A percentile compares a stretch with the other conserved stretches of the same genome.
phyloP scores from a whole-genome alignment of 345 rosid genomes.

The Xanthoceras sorbifolium region DNA sequence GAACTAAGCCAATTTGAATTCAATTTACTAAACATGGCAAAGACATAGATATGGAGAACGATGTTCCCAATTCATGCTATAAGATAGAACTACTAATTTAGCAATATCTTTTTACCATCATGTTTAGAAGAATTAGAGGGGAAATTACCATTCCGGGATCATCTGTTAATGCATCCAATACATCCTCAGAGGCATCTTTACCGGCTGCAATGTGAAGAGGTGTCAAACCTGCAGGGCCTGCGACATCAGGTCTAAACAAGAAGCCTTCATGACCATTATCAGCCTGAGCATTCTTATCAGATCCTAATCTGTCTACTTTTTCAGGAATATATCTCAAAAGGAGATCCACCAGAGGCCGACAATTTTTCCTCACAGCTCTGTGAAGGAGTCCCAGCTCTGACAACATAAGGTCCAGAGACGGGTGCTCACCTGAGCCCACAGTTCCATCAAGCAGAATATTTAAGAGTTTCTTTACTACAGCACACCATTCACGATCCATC shows the following conservation, averaged over 20 bases:
- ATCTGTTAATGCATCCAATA: slow-evolving; percentile 76
- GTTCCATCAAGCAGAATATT: slow-evolving; percentile 65
- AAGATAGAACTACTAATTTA: slow-evolving; percentile 5
- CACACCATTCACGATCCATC: slow-evolving; percentile 95
- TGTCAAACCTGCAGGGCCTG: slow-evolving; percentile 94
- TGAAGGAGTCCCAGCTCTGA: slow-evolving; percentile 89
- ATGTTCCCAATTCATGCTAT: slow-evolving; percentile 13
- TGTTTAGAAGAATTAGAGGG: slow-evolving; percentile 11
- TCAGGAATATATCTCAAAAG: slow-evolving; percentile 73
- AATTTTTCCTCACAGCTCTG: slow-evolving; percentile 92
- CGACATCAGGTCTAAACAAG: slow-evolving; percentile 82
- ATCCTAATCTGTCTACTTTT: slow-evolving; percentile 25
- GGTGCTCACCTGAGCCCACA: slow-evolving; percentile 61
- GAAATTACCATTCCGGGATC: slow-evolving; percentile 83
- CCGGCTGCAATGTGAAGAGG: slow-evolving; percentile 99
- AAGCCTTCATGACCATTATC: slow-evolving; percentile 32
- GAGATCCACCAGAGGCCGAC: slow-evolving; percentile 70
- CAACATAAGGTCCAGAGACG: slow-evolving; percentile 51
- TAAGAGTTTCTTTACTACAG: slow-evolving; percentile 84
- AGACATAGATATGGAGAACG: background rate
- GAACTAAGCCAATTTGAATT: background rate
- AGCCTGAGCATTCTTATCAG: slow-evolving; percentile 21
- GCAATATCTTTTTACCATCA: background rate
- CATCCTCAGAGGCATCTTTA: slow-evolving; percentile 93
- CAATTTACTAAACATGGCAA: background rate